Evolutionary conservation across 495 filamentous ascomycete genomes (phyloP), one percentile per base, ranked within the genome.

Genomic region (Hypoxylon intermedium): DNA sequence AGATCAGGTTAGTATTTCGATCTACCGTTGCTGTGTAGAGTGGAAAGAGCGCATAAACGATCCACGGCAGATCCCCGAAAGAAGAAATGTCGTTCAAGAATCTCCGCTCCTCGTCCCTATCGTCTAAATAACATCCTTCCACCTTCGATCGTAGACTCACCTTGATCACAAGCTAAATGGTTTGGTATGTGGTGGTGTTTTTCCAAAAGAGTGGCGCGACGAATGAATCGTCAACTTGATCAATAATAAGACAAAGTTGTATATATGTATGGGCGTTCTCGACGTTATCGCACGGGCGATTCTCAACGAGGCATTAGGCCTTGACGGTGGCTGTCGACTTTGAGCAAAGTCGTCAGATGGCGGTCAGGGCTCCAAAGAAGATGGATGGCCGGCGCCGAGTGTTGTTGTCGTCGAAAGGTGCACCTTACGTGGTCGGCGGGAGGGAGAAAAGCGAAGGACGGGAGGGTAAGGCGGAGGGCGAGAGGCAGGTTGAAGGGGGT

Each of bases 161-260:
- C 62, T 65, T 65, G 46, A 53, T 42, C 20, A 48, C 62, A 65
- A 65, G 62, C 62, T 53, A 52, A 40, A 53, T 58, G 26, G 12
- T 34, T 47, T 26, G 12, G 26, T 60, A 47, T 53, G 36, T 48
- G 30, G 41, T 53, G 12, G 36, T 49, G 13, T 56, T 4, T 50
- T 55, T 65, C 44, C 56, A 65, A 65, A 65, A 56, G 62, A 65
- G 62, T 38, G 62, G 62, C 62, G 62, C 62, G 62, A 65, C 62
- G 62, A 65, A 65, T 55, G 47, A 60, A 65, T 65, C 62, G 62
- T 65, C 62, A 65, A 53, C 56, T 65, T 45, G 49, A 57, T 46
- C 37, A 55, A 55, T 36, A 43, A 53, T 53, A 54, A 52, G n/a
- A n/a, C n/a, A 46, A 43, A 21, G 26, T 21, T 48, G 41, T 15